These are phyloP conservation scores for Candida railenensis DNA, from an alignment of 805 yeast species.

Conservation along the genomic window DNA sequence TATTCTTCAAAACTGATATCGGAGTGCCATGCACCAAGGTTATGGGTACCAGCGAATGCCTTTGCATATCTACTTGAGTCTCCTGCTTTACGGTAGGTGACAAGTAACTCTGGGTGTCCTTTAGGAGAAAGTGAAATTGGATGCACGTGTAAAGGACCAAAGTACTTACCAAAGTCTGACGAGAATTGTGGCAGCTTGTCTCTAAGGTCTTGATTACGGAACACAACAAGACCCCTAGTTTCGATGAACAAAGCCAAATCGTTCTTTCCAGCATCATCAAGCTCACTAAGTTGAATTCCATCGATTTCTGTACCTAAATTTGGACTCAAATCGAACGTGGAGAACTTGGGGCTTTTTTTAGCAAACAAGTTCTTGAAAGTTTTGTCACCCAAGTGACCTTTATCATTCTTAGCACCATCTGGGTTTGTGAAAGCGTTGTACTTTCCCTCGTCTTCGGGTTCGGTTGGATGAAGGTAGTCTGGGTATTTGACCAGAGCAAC, in stretches of 20 bases:
- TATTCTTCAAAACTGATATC: constrained; percentile 24
- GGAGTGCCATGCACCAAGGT: constrained; percentile 20
- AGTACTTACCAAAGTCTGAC: constrained; percentile 19
- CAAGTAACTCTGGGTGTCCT: constrained; percentile 21
- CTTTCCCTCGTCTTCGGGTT: constrained; percentile 17
- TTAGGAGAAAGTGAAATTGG: constrained; percentile 21
- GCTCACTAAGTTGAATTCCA: constrained; percentile 24
- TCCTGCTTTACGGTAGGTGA: constrained; percentile 22
- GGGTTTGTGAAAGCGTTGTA: constrained; percentile 18
- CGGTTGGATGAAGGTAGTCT: constrained; percentile 16
- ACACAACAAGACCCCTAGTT: constrained; percentile 24
- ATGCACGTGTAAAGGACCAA: constrained; percentile 28
- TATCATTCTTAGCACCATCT: constrained; percentile 21
- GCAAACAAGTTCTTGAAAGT: constrained; percentile 19
- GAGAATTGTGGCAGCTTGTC: constrained; percentile 23
- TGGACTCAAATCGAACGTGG: constrained; percentile 20
- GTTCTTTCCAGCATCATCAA: constrained; percentile 24
- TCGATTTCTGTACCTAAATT: constrained; percentile 26
- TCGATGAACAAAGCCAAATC: constrained; percentile 25
- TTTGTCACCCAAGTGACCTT: constrained; percentile 25
- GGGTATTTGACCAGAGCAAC: constrained; percentile 19
- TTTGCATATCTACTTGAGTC: constrained; percentile 15
- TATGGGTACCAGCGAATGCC: constrained; percentile 13
- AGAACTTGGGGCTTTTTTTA: constrained; percentile 9
- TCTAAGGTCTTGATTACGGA: constrained; percentile 24